phyloP scores from a whole-genome alignment of 257 asterid genomes.

The Scutellaria barbata region DNA sequence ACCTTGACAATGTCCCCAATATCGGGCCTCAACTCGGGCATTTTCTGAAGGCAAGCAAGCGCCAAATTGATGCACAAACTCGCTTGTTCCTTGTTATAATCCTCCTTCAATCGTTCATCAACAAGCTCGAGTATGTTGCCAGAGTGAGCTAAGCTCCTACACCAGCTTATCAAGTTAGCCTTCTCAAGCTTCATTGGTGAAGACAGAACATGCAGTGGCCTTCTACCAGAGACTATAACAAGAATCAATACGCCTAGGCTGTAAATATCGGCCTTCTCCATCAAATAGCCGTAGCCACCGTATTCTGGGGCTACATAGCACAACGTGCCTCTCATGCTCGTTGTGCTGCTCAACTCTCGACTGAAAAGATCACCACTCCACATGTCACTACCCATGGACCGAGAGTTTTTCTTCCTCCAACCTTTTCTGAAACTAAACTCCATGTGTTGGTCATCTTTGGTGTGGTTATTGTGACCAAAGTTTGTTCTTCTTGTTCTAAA shows the following conservation, averaged over 20 bases:
- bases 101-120: constrained; percentile 66
- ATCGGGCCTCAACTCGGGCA: constrained; percentile 88
- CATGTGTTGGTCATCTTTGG: constrained; percentile 40
- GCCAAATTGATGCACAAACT: constrained; percentile 79
- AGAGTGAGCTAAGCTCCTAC: constrained; percentile 65
- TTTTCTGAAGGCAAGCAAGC: constrained; percentile 83
- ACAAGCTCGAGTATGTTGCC: constrained; percentile 79
- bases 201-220: constrained; percentile 88
- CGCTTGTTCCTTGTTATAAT: constrained; percentile 69
- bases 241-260: constrained; percentile 89
- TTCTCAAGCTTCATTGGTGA: constrained; percentile 95
- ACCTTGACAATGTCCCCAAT: constrained; percentile 75
- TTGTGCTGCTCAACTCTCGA: constrained; percentile 93
- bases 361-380: constrained; percentile 93
- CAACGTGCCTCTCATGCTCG: constrained; percentile 96
- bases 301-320: constrained; percentile 94
- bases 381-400: constrained; percentile 65
- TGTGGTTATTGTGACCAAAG: constrained; percentile 31
- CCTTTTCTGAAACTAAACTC: constrained; percentile 84
- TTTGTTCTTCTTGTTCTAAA: constrained; percentile 43
- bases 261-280: constrained; percentile 92
- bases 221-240: constrained; percentile 79
- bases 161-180: constrained; percentile 90
- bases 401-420: constrained; percentile 61
- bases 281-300: constrained; percentile 66